Conservation (phyloP, 164 flowering plant genomes). For the Amborella trichopoda region DNA sequence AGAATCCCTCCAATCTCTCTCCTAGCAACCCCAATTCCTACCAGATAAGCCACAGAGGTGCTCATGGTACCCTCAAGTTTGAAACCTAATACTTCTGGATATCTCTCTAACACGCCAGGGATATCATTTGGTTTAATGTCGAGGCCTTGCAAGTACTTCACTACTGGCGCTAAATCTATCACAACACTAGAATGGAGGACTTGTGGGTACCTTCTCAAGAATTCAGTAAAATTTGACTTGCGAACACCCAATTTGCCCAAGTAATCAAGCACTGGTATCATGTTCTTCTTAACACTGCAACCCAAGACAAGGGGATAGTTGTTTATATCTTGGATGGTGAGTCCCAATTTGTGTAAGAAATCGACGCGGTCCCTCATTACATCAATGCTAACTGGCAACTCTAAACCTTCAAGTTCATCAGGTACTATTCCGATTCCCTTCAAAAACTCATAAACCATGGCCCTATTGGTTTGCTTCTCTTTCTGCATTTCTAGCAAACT, state of each 20-base stretch:
- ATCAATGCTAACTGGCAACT: slow-evolving; percentile 81
- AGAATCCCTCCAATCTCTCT: slow-evolving; percentile 73
- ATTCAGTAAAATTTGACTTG: slow-evolving; percentile 58
- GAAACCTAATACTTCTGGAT: slow-evolving; percentile 87
- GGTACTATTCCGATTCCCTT: slow-evolving; percentile 65
- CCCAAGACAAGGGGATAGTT: slow-evolving; percentile 92
- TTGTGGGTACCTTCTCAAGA: slow-evolving; percentile 80
- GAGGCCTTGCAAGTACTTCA: slow-evolving; percentile 78
- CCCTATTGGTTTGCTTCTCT: slow-evolving; percentile 57
- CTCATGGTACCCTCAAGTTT: slow-evolving; percentile 99
- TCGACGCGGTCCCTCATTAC: slow-evolving; percentile 93
- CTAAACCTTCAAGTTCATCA: slow-evolving; percentile 89
- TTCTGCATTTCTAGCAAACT: slow-evolving; percentile 77
- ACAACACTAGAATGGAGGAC: slow-evolving; percentile 94
- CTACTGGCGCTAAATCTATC: slow-evolving; percentile 90
- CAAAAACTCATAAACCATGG: slow-evolving; percentile 66
- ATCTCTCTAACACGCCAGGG: slow-evolving; percentile 72
- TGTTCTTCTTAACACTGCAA: slow-evolving; percentile 93
- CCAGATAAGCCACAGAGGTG: slow-evolving; percentile 93
- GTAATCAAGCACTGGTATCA: slow-evolving; percentile 95
- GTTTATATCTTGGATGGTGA: slow-evolving; percentile 78
- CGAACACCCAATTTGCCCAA: slow-evolving; percentile 85
- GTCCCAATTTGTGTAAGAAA: slow-evolving; percentile 76
- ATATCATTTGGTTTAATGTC: slow-evolving; percentile 72
- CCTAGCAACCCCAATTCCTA: slow-evolving; percentile 87